These are phyloP conservation scores for Kazachstania sp. DNA, from an alignment of 1,139 yeast genomes.

Conservation along the genomic window DNA sequence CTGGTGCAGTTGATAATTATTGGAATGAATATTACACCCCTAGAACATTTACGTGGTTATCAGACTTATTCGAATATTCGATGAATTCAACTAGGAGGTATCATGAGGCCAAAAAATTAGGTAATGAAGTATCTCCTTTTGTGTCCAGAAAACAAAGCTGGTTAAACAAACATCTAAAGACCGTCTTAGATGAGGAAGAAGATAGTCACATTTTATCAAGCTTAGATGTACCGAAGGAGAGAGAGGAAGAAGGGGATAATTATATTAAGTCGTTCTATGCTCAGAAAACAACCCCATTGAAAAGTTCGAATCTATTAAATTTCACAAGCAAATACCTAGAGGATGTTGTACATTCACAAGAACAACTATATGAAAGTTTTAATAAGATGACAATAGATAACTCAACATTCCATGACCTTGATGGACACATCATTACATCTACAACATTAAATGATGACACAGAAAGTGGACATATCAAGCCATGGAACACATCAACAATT, in stretches of 20 bases:
- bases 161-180: slow-evolving; percentile 31
- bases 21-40: slow-evolving; percentile 82
- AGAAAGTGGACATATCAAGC: background rate
- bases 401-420: background rate
- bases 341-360: background rate
- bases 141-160: slow-evolving; percentile 40
- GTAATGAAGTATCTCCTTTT: slow-evolving; percentile 35
- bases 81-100: slow-evolving; percentile 85
- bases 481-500: background rate
- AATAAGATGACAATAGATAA: background rate
- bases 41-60: slow-evolving; percentile 54
- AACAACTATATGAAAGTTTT: background rate
- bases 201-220: background rate
- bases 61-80: slow-evolving; percentile 62
- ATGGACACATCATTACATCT: background rate
- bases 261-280: background rate
- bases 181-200: slow-evolving; percentile 10
- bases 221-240: background rate
- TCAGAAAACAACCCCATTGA: background rate
- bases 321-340: background rate
- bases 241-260: background rate
- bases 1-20: slow-evolving; percentile 75
- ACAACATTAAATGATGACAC: background rate
- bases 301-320: background rate
- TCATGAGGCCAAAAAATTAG: slow-evolving; percentile 34